Conservation (phyloP, 2,329 filamentous ascomycete species). For the Diaporthe capsici region DNA sequence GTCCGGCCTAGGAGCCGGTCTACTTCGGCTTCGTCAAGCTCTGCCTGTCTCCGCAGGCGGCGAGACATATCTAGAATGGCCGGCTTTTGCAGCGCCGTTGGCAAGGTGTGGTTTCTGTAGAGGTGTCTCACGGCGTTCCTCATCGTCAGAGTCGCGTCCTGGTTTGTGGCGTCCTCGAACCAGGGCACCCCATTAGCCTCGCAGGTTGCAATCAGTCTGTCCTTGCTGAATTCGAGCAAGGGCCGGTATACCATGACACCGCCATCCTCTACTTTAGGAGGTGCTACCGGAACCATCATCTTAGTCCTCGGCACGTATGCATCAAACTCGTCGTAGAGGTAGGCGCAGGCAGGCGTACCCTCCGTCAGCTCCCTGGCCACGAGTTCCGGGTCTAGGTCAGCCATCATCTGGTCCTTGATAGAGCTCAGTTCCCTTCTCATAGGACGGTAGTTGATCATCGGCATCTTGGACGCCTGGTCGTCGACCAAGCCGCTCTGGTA, state of each 20-base stretch:
- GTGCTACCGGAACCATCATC: constrained; percentile 40
- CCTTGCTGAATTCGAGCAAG: constrained; percentile 79
- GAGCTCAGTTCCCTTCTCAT: constrained; percentile 43
- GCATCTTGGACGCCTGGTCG: constrained; percentile 55
- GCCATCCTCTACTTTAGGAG: constrained; percentile 69
- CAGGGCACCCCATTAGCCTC: constrained; percentile 76
- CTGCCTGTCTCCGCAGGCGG: constrained; percentile 61
- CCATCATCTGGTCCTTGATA: constrained; percentile 47
- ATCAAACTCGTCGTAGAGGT: constrained; percentile 46
- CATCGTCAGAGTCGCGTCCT: constrained; percentile 80
- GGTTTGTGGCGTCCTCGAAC: constrained; percentile 90
- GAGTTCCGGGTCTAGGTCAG: constrained; percentile 45
- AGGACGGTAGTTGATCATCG: constrained; percentile 56
- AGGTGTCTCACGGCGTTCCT: constrained; percentile 86
- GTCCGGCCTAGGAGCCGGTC: constrained; percentile 66
- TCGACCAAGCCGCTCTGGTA: constrained; percentile 74
- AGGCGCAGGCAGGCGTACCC: constrained; percentile 34
- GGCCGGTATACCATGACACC: constrained; percentile 79
- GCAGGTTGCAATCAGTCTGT: constrained; percentile 82
- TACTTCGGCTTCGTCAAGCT: constrained; percentile 65
- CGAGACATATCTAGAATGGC: constrained; percentile 74
- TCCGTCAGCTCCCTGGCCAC: constrained; percentile 40
- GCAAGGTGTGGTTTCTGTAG: constrained; percentile 70
- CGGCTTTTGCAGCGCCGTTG: constrained; percentile 76
- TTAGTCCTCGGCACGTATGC: constrained; percentile 42